Percentiles rank a stretch among this genome's conserved stretches.
These are phyloP conservation scores for Vanrija humicola DNA, from an alignment of 1,284 basidiomycete species.

Conservation along the genomic window DNA sequence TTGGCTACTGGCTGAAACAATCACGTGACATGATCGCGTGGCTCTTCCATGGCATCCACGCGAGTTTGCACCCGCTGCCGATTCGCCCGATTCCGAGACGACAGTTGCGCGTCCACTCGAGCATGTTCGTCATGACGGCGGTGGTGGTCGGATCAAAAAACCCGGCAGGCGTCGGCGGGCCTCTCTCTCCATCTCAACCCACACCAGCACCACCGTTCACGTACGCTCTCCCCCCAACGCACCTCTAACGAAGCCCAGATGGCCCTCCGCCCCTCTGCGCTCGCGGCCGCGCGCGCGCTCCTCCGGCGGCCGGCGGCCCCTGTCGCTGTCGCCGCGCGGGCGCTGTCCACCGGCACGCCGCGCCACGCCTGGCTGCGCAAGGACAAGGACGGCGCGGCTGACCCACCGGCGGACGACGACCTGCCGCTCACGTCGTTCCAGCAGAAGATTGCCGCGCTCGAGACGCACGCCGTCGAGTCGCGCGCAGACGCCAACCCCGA, in stretches of 20 bases:
- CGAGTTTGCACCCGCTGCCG: too few species aligned
- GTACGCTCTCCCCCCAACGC: neutral
- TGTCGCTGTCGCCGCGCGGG: neutral
- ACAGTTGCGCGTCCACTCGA: too few species aligned
- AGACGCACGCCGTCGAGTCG: conserved; percentile 29
- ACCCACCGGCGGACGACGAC: neutral
- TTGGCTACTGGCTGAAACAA: too few species aligned
- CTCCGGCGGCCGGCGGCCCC: conserved; percentile 2
- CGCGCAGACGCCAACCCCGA: conserved; percentile 17
- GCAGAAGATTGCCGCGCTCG: conserved; percentile 36
- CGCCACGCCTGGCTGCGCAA: neutral
- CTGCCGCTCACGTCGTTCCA: conserved; percentile 36
- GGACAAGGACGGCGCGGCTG: neutral
- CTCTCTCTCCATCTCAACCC: neutral
- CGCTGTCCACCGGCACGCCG: neutral
- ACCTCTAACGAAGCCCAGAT: conserved; percentile 4
- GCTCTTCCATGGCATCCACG: too few species aligned
- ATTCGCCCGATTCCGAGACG: too few species aligned
- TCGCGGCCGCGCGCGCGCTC: conserved; percentile 9
- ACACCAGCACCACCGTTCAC: neutral
- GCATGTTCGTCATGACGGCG: too few species aligned
- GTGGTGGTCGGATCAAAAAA: too few species aligned
- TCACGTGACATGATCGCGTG: too few species aligned
- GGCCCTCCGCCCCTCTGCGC: conserved; percentile 17
- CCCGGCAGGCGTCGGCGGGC: too few species aligned